Percentiles rank a stretch among this genome's conserved stretches.
Conservation (phyloP, 257 asterid species). For the Fraxinus americana region DNA sequence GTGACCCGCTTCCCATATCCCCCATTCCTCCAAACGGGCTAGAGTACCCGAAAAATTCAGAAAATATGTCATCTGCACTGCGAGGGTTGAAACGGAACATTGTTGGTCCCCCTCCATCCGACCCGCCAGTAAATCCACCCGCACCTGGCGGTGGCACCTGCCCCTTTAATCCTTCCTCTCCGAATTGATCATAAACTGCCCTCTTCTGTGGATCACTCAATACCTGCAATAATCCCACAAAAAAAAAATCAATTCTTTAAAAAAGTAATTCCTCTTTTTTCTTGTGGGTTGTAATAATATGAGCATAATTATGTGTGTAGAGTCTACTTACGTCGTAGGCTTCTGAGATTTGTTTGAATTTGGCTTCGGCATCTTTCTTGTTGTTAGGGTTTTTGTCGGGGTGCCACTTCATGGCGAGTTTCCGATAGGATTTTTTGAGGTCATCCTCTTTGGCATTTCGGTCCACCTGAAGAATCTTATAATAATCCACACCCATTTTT, state of each 20-base stretch:
- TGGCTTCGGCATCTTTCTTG: slow-evolving; percentile 67
- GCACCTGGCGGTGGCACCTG: slow-evolving; percentile 64
- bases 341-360: slow-evolving; percentile 67
- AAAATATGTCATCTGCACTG: slow-evolving; percentile 52
- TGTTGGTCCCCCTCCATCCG: slow-evolving; percentile 46
- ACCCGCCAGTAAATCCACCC: slow-evolving; percentile 37
- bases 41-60: slow-evolving; percentile 46
- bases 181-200: slow-evolving; percentile 56
- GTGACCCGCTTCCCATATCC: slow-evolving; percentile 40
- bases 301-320: too few species aligned
- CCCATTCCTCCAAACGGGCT: slow-evolving; percentile 61
- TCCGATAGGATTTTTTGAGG: slow-evolving; percentile 62
- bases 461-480: slow-evolving; percentile 55
- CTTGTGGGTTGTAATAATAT: too few species aligned
- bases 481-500: slow-evolving; percentile 57
- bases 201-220: slow-evolving; percentile 69
- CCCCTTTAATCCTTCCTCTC: slow-evolving; percentile 71
- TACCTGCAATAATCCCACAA: slow-evolving; percentile 32
- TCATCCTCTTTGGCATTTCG: slow-evolving; percentile 63
- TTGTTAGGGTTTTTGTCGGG: slow-evolving; percentile 66
- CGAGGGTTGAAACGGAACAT: slow-evolving; percentile 54
- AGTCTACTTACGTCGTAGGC: slow-evolving; percentile 52
- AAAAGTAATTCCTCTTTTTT: too few species aligned
- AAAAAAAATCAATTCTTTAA: too few species aligned
- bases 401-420: slow-evolving; percentile 75